Evolutionary conservation across 2,329 filamentous ascomycete species (phyloP).

Genomic region (Fusarium duplospermum): DNA sequence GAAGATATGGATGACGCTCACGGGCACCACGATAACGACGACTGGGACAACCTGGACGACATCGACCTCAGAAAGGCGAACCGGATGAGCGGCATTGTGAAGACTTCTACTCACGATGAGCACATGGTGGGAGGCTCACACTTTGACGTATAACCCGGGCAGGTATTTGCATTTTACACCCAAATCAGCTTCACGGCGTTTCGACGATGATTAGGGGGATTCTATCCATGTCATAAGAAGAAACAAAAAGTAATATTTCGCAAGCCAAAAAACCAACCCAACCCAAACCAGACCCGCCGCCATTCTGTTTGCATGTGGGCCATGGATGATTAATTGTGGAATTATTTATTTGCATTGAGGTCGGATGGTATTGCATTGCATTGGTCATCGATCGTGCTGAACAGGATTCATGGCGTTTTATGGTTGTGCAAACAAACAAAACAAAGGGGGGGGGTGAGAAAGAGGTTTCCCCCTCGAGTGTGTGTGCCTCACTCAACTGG

Average conservation of each 20-base stretch:
- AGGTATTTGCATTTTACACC: slow-evolving; percentile 31
- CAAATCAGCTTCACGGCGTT: slow-evolving; percentile 39
- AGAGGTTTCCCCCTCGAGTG: slow-evolving; percentile 16
- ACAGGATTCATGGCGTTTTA: slow-evolving; percentile 46
- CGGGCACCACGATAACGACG: slow-evolving; percentile 54
- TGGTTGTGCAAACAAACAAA: slow-evolving; percentile 34
- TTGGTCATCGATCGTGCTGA: slow-evolving; percentile 42
- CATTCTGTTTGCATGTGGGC: slow-evolving; percentile 35
- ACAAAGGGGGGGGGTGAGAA: slow-evolving; percentile 10
- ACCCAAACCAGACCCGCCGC: slow-evolving; percentile 20
- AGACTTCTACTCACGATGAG: slow-evolving; percentile 68
- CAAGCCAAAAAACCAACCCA: slow-evolving; percentile 32
- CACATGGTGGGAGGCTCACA: slow-evolving; percentile 72
- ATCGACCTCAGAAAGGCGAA: slow-evolving; percentile 63
- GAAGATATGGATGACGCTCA: slow-evolving; percentile 71
- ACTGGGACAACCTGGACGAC: slow-evolving; percentile 71
- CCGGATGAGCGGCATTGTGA: slow-evolving; percentile 73
- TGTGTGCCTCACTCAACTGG: slow-evolving; percentile 30
- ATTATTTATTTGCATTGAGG: slow-evolving; percentile 50
- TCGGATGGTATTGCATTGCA: slow-evolving; percentile 46
- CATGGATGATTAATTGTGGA: slow-evolving; percentile 48
- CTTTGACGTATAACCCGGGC: slow-evolving; percentile 68
- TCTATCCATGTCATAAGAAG: slow-evolving; percentile 41
- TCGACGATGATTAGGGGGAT: slow-evolving; percentile 39
- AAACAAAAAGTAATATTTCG: slow-evolving; percentile 46